phyloP scores from a whole-genome alignment of 208 protist genomes.

The Crithidia brevicula region DNA sequence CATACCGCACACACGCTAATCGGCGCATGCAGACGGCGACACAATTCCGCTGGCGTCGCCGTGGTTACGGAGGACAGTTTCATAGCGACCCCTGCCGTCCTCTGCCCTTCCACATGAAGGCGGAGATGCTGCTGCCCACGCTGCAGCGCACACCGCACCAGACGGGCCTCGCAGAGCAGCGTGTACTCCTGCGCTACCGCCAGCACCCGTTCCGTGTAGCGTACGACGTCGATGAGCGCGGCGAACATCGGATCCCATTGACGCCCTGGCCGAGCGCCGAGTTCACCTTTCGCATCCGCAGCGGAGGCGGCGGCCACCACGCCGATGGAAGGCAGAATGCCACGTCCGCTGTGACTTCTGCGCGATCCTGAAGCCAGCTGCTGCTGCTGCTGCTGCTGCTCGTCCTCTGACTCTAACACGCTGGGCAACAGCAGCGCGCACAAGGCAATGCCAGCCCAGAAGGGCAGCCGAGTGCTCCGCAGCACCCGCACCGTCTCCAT shows the following conservation, averaged over 20 bases:
- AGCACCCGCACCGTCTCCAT: conserved; percentile 33
- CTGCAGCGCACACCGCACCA: conserved; percentile 46
- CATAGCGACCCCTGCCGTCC: background rate
- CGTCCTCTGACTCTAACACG: conserved; percentile 34
- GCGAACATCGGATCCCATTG: conserved; percentile 10
- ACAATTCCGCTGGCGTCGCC: conserved; percentile 5
- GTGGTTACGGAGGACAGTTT: background rate
- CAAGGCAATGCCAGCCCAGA: conserved; percentile 69
- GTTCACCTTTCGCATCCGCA: background rate
- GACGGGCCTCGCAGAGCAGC: conserved; percentile 42
- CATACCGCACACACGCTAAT: conserved; percentile 71
- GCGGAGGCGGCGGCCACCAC: background rate
- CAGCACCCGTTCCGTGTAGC: conserved; percentile 40
- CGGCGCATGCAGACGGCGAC: conserved; percentile 38
- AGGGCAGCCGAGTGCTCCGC: conserved; percentile 38
- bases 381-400: background rate
- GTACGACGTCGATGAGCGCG: conserved; percentile 32
- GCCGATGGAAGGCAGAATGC: background rate
- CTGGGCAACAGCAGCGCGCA: conserved; percentile 63
- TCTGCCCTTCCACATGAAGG: no score
- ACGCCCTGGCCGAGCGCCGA: background rate
- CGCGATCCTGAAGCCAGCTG: no score
- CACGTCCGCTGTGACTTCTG: background rate
- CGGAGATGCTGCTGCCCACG: conserved; percentile 19
- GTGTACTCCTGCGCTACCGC: conserved; percentile 35